These are phyloP conservation scores for Lasiosphaeria hispida DNA, from an alignment of 495 filamentous ascomycete species.

Conservation along the genomic window DNA sequence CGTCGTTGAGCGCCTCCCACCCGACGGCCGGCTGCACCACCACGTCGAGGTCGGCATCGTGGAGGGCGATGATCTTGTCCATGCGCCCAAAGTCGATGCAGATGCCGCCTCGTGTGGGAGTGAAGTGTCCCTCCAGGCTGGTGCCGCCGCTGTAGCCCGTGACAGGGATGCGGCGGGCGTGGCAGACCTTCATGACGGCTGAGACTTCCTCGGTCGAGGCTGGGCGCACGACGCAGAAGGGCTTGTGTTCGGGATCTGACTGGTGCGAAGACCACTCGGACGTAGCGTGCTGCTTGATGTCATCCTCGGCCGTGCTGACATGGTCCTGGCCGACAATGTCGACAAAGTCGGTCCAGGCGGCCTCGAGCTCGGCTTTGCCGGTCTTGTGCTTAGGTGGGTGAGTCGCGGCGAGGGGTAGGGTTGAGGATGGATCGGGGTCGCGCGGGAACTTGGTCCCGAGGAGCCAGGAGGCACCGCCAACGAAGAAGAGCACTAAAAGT, in stretches of 20 bases:
- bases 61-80: constrained; percentile 67
- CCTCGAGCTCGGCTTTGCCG: constrained; percentile 74
- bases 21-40: constrained; percentile 79
- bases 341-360: constrained; percentile 90
- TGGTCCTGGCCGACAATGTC: constrained; percentile 80
- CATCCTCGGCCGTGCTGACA: constrained; percentile 69
- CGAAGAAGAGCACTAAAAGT: constrained; percentile 52
- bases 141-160: constrained; percentile 76
- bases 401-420: constrained; percentile 61
- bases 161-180: constrained; percentile 66
- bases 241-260: constrained; percentile 40
- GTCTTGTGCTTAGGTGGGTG: constrained; percentile 66
- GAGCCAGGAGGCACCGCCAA: constrained; percentile 65
- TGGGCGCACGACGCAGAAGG: constrained; percentile 67
- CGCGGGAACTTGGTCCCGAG: constrained; percentile 62
- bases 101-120: constrained; percentile 70
- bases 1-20: constrained; percentile 76
- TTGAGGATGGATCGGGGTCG: constrained; percentile 64
- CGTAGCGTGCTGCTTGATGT: constrained; percentile 70
- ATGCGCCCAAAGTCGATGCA: constrained; percentile 75
- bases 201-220: constrained; percentile 66
- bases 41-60: constrained; percentile 75
- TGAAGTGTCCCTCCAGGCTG: constrained; percentile 76
- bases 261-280: constrained; percentile 89
- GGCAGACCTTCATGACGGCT: constrained; percentile 71